Base-by-base conservation (phyloP, 495 filamentous ascomycete species). In the Xylaria longipes region DNA sequence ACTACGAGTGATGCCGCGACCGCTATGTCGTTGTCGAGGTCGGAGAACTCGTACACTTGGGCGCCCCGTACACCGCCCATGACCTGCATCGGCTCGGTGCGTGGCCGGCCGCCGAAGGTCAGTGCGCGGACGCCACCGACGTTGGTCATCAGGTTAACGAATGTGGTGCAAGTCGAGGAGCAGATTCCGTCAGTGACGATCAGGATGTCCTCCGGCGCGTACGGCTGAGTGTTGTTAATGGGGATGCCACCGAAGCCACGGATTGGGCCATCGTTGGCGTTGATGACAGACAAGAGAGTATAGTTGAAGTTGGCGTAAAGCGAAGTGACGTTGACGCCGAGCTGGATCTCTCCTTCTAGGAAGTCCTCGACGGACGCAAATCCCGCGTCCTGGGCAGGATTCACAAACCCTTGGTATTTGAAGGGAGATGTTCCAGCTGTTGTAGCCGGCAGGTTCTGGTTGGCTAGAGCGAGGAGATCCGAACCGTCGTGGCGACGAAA, bases 91-190 rank as follows among this genome's bases (percentile, higher is more conserved):
- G 83, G 80, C 5, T 81, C 80, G 5, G 79, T 73, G 52, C 78
- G 79, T 6, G 87, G 86, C 17, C 85, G 84, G 25, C 89, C 89
- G n/a, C 89, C 89, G 39, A 89, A 81, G 20, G 86, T 82, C 31
- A 91, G 82, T n/a, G 85, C 85, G 60, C 86, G 87, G 0, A 90
- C 87, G 48, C 84, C 84, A n/a, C 72, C 81, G 75, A 88, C 84
- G 71, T 84, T 81, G 84, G 90, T 86, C 66, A 90, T 82, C 8
- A 90, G 78, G 39, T 88, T 85, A n/a, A 79, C 77, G 76, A 91
- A 87, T 72, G 89, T 80, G 2, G 87, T 85, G 77, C 90, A 92
- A 2, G 89, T 89, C 0, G 87, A 90, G 22, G 82, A 85, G 76
- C 90, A 92, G 70, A 82, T 82, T 46, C 90, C 89, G 74, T 92